A percentile compares a stretch with the other conserved stretches of the same genome.
These are phyloP conservation scores for Rhizoctonia solani DNA, from an alignment of 1,284 basidiomycete genomes.

Conservation along the genomic window DNA sequence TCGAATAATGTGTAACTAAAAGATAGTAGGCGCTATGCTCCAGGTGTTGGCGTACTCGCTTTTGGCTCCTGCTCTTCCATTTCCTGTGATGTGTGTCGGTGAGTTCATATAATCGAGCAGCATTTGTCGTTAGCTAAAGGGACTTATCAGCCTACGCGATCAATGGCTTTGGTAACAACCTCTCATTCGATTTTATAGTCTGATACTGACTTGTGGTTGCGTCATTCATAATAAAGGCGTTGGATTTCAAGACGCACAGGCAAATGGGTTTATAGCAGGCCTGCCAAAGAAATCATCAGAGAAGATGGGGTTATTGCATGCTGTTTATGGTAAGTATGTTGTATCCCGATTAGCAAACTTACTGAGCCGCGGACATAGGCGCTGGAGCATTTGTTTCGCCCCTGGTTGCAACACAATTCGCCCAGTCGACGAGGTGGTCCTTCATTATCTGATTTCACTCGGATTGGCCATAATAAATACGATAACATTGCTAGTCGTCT, in stretches of 20 bases:
- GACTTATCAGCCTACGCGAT: slow-evolving; percentile 57
- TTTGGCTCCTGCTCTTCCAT: slow-evolving; percentile 63
- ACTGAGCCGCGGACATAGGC: neutral
- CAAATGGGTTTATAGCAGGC: slow-evolving; percentile 59
- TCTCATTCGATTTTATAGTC: too few relatives aligned
- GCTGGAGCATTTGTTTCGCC: slow-evolving; percentile 62
- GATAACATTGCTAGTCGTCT: slow-evolving; percentile 52
- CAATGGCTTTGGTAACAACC: slow-evolving; percentile 69
- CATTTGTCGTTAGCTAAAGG: too few relatives aligned
- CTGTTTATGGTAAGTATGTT: slow-evolving; percentile 50
- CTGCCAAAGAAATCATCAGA: slow-evolving; percentile 51
- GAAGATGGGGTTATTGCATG: slow-evolving; percentile 61
- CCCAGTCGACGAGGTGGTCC: slow-evolving; percentile 57
- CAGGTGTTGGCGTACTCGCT: slow-evolving; percentile 49
- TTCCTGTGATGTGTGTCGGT: slow-evolving; percentile 61
- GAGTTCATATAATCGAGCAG: too few relatives aligned
- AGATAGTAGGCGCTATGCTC: slow-evolving; percentile 40
- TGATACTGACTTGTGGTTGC: too few relatives aligned
- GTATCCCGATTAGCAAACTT: neutral
- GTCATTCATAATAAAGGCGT: too few relatives aligned
- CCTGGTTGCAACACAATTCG: slow-evolving; percentile 65
- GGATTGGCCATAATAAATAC: slow-evolving; percentile 57
- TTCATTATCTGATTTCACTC: slow-evolving; percentile 67
- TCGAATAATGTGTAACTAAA: slow-evolving; percentile 38
- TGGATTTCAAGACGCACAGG: too few relatives aligned